phyloP scores from a whole-genome alignment of 352 stramenopile genomes.

The Phytophthora meadii region DNA sequence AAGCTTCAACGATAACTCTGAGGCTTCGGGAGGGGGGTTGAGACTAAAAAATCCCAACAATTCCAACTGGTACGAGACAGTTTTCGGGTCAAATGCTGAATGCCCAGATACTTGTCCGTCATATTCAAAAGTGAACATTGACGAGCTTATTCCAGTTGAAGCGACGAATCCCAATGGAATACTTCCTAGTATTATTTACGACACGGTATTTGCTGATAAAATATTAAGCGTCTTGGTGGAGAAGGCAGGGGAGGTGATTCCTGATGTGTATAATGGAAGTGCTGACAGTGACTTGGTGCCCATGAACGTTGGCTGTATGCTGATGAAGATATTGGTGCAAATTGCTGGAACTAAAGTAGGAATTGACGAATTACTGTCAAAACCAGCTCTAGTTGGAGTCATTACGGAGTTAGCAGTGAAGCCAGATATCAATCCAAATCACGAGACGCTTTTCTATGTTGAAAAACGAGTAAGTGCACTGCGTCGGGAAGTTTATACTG shows the following conservation, averaged over 20 bases:
- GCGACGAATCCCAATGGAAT: constrained; percentile 2
- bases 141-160: constrained; percentile 28
- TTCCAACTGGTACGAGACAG: constrained; percentile 26
- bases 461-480: constrained; percentile 53
- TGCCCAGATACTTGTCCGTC: not conserved
- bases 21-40: not conserved
- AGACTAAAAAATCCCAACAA: not conserved
- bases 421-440: constrained; percentile 31
- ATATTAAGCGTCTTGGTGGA: constrained; percentile 21
- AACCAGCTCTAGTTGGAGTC: constrained; percentile 17
- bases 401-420: constrained; percentile 19
- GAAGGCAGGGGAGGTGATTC: constrained; percentile 30
- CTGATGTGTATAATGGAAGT: constrained; percentile 8
- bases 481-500: constrained; percentile 54
- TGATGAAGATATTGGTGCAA: constrained; percentile 36
- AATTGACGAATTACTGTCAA: constrained; percentile 18
- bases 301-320: constrained; percentile 19
- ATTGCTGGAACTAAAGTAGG: constrained; percentile 16
- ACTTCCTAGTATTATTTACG: constrained; percentile 19
- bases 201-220: not conserved
- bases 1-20: not conserved
- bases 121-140: constrained; percentile 33
- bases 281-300: constrained; percentile 2
- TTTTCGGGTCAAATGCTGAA: constrained; percentile 13
- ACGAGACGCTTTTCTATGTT: constrained; percentile 41